A percentile compares a stretch with the other conserved stretches of the same genome.
phyloP scores from a whole-genome alignment of 2,329 filamentous ascomycete species.

The Exutisphaerella laricina region DNA sequence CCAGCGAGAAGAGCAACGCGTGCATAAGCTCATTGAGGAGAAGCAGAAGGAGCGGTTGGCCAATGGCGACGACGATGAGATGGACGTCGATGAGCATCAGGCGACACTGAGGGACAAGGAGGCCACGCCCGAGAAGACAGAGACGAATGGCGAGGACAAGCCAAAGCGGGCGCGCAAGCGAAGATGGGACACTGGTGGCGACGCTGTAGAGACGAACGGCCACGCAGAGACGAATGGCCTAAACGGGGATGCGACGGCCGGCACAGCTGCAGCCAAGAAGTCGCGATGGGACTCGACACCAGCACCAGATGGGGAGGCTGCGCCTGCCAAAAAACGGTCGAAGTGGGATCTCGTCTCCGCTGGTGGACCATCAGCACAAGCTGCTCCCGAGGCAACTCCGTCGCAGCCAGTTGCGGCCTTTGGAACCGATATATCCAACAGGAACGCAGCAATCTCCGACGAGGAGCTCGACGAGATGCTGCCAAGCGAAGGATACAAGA shows the following conservation, averaged over 20 bases:
- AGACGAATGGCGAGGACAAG: slow-evolving; percentile 53
- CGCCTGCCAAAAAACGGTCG: slow-evolving; percentile 65
- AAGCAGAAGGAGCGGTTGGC: slow-evolving; percentile 59
- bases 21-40: slow-evolving; percentile 72
- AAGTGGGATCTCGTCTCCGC: slow-evolving; percentile 82
- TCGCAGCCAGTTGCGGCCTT: slow-evolving; percentile 59
- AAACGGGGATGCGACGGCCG: slow-evolving; percentile 8
- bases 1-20: slow-evolving; percentile 87
- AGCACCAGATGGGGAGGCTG: slow-evolving; percentile 46
- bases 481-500: slow-evolving; percentile 86
- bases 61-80: slow-evolving; percentile 66
- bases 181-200: slow-evolving; percentile 73
- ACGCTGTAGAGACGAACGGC: slow-evolving; percentile 20
- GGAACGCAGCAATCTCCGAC: slow-evolving; percentile 79
- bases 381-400: slow-evolving; percentile 45
- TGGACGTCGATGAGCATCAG: slow-evolving; percentile 57
- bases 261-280: slow-evolving; percentile 49
- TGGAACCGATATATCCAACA: slow-evolving; percentile 71
- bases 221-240: slow-evolving; percentile 2
- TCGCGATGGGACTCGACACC: slow-evolving; percentile 83
- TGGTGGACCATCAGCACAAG: slow-evolving; percentile 68
- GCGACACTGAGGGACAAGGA: slow-evolving; percentile 69
- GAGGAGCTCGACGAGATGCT: slow-evolving; percentile 92
- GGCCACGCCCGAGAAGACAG: slow-evolving; percentile 49
- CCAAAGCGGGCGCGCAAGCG: slow-evolving; percentile 73